These are phyloP conservation scores for Trebouxia sp. DNA, from an alignment of 139 green algal species.

Conservation along the genomic window DNA sequence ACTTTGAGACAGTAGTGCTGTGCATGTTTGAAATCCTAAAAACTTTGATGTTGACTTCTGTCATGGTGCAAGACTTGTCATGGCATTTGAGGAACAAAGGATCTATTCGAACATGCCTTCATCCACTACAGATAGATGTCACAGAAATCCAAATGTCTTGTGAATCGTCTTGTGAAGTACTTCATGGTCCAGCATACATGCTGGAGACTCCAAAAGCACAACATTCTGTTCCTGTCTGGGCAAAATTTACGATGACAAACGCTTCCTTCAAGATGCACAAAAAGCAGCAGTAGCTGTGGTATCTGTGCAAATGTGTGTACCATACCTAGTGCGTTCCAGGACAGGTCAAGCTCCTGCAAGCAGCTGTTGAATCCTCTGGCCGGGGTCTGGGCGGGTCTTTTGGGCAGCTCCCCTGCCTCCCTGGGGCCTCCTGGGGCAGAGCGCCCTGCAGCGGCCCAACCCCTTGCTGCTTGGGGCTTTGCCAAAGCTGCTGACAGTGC, in stretches of 20 bases:
- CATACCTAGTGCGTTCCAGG: not conserved
- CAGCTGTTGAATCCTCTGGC: not conserved
- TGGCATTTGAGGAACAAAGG: not conserved
- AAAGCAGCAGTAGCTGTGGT: not conserved
- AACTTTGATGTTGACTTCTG: too few species aligned
- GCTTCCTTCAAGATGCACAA: not conserved
- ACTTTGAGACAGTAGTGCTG: too few species aligned
- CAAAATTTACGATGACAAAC: not conserved
- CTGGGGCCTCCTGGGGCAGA: not conserved
- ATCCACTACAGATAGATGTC: too few species aligned
- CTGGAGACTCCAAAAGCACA: not conserved
- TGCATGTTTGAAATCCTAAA: too few species aligned
- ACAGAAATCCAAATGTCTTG: too few species aligned
- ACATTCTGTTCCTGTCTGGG: not conserved
- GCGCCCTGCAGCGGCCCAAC: not conserved
- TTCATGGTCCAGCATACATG: not conserved
- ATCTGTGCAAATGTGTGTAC: not conserved
- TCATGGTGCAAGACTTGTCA: not conserved
- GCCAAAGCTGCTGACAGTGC: not conserved
- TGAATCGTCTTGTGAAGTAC: not conserved
- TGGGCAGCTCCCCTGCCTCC: not conserved
- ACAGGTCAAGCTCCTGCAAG: constrained; percentile 24
- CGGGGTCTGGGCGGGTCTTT: not conserved
- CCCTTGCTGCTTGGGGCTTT: not conserved
- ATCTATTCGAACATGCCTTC: not conserved